Conservation (phyloP, 495 filamentous ascomycete species). For the Hypoxylon fuscum region DNA sequence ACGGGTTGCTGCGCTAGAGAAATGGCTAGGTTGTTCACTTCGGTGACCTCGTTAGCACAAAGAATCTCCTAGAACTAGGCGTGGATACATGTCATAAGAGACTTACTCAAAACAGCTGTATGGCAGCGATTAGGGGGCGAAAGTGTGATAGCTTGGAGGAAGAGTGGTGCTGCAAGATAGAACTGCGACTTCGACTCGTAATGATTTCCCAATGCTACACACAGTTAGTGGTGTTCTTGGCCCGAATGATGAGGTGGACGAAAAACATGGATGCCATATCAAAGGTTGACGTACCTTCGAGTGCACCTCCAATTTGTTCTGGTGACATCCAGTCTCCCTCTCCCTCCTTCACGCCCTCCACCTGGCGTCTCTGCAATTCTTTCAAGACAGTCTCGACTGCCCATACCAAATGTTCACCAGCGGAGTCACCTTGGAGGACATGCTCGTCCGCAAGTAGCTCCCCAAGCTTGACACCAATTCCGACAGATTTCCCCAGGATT, state of each 20-base stretch:
- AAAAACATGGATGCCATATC: not conserved
- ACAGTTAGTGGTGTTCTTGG: conserved; percentile 12
- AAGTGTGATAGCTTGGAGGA: conserved; percentile 80
- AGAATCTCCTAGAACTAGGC: not conserved
- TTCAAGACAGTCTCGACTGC: conserved; percentile 81
- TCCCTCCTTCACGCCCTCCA: conserved; percentile 67
- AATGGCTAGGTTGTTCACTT: conserved; percentile 77
- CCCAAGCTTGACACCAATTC: conserved; percentile 80
- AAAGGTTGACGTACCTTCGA: conserved; percentile 64
- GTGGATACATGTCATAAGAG: not conserved
- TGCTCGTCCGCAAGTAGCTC: conserved; percentile 75
- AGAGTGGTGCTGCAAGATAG: conserved; percentile 86
- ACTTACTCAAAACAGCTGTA: conserved; percentile 75
- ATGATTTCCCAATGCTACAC: conserved; percentile 70
- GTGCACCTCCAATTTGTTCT: conserved; percentile 73
- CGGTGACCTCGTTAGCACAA: conserved; percentile 9
- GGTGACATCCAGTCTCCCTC: conserved; percentile 80
- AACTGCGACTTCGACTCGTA: conserved; percentile 75
- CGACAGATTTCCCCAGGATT: conserved; percentile 75
- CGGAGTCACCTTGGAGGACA: conserved; percentile 67
- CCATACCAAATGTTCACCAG: conserved; percentile 78
- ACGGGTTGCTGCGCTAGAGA: conserved; percentile 71
- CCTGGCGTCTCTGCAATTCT: conserved; percentile 73
- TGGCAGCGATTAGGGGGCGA: conserved; percentile 66
- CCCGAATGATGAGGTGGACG: conserved; percentile 14